Evolutionary conservation across 2,329 filamentous ascomycete genomes (phyloP).

Genomic region (Cladosporium velox): DNA sequence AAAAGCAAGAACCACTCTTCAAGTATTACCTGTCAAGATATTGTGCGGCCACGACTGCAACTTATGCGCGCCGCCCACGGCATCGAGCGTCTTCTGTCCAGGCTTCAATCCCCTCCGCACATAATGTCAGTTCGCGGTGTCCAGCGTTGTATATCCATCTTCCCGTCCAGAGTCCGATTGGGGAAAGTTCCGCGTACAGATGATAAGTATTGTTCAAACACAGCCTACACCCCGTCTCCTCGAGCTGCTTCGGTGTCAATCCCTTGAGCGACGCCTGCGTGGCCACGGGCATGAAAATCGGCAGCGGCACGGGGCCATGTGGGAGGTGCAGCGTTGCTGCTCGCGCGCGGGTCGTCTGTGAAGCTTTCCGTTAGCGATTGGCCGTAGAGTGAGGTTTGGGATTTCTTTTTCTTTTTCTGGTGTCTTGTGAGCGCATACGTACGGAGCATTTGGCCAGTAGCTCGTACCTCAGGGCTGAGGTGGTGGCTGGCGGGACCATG

Average conservation of each 20-base stretch:
- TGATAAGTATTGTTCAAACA: slow-evolving; percentile 99
- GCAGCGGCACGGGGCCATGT: slow-evolving; percentile 86
- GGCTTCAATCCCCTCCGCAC: slow-evolving; percentile 73
- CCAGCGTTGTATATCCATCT: neutral
- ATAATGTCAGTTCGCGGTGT: neutral
- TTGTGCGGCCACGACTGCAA: slow-evolving; percentile 95
- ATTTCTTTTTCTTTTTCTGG: too few species aligned
- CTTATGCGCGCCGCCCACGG: slow-evolving; percentile 88
- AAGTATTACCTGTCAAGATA: slow-evolving; percentile 68
- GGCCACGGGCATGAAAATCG: slow-evolving; percentile 97
- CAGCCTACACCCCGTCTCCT: slow-evolving; percentile 82
- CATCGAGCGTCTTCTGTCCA: slow-evolving; percentile 83
- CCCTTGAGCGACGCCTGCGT: slow-evolving; percentile 96
- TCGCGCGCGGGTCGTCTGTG: slow-evolving; percentile 87
- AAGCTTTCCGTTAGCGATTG: slow-evolving; percentile 9
- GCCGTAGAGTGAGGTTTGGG: too few species aligned
- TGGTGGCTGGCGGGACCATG: slow-evolving; percentile 2
- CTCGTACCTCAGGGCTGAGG: slow-evolving; percentile 73
- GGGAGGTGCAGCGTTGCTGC: slow-evolving; percentile 85
- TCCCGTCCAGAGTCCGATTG: neutral
- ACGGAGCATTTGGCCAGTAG: slow-evolving; percentile 79
- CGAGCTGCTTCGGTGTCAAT: slow-evolving; percentile 86
- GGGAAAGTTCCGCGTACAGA: slow-evolving; percentile 48
- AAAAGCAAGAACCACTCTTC: neutral
- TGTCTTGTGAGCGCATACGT: slow-evolving; percentile 40